These are phyloP conservation scores for Aegilops longissima DNA, from an alignment of 176 grass and related monocot species.

Conservation along the genomic window DNA sequence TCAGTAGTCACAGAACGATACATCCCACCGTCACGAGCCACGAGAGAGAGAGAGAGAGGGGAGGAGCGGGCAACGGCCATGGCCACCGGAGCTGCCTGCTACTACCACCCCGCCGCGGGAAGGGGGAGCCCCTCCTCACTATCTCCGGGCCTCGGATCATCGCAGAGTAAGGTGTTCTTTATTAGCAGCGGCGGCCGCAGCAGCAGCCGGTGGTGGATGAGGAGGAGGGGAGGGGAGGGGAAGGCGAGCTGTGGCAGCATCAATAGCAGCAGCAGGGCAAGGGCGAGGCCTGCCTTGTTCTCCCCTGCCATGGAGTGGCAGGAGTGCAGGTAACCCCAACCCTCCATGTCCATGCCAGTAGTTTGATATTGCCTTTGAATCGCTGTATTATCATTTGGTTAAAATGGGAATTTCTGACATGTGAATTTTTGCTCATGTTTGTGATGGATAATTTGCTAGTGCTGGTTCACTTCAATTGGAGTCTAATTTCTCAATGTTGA, in stretches of 20 bases:
- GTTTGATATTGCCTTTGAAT: not conserved
- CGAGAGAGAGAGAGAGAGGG: not conserved
- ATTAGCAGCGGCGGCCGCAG: conserved; percentile 14
- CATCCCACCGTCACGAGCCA: not conserved
- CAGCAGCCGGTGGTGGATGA: conserved; percentile 45
- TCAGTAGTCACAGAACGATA: conserved; percentile 15
- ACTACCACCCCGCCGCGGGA: conserved; percentile 21
- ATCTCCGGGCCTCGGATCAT: conserved; percentile 23
- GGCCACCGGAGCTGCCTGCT: conserved; percentile 38
- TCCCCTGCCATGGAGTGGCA: conserved; percentile 55
- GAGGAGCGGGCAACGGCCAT: conserved; percentile 14
- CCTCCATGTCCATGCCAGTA: not conserved
- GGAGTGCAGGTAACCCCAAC: conserved; percentile 42
- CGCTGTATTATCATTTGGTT: not conserved
- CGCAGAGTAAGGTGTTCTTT: conserved; percentile 25
- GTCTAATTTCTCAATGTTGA: not conserved
- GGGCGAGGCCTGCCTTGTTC: conserved; percentile 23
- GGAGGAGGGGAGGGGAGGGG: conserved; percentile 36
- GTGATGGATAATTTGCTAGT: not conserved
- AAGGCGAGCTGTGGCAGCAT: conserved; percentile 1
- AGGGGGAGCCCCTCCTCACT: conserved; percentile 8
- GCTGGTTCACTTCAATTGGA: not conserved
- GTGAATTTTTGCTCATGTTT: not conserved
- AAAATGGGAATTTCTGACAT: not conserved
- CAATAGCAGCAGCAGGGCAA: conserved; percentile 7